Conservation (phyloP, 1,284 basidiomycete species). For the Leccinum insolens region DNA sequence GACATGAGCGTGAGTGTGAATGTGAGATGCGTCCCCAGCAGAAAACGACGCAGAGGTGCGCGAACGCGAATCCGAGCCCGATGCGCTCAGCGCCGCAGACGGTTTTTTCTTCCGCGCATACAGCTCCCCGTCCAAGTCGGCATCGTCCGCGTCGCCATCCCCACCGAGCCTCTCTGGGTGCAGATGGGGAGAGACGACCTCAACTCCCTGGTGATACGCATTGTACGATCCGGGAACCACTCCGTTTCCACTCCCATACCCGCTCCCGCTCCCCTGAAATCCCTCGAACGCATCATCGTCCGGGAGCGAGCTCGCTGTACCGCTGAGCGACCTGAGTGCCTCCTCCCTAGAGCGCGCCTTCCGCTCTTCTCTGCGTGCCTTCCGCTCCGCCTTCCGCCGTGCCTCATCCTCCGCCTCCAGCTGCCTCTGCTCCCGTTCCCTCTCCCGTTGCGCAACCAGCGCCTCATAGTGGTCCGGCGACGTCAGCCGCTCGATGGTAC, state of each 20-base stretch:
- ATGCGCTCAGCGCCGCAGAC: conserved; percentile 36
- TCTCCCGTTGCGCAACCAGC: conserved; percentile 37
- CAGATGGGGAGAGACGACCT: not conserved
- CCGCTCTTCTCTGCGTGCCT: conserved; percentile 45
- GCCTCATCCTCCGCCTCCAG: conserved; percentile 43
- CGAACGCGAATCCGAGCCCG: conserved; percentile 60
- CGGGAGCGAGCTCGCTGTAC: conserved; percentile 10
- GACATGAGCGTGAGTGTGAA: conserved; percentile 22
- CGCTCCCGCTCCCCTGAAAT: conserved; percentile 49
- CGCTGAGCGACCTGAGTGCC: conserved; percentile 44
- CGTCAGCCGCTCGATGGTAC: conserved; percentile 52
- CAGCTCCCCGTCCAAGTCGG: conserved; percentile 61
- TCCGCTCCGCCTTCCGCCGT: conserved; percentile 49
- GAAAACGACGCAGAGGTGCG: conserved; percentile 56
- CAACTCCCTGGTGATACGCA: not conserved
- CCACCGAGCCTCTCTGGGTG: not conserved
- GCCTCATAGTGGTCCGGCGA: conserved; percentile 35
- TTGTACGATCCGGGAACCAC: not conserved
- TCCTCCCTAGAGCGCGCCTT: conserved; percentile 47
- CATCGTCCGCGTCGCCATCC: conserved; percentile 45
- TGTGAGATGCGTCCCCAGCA: conserved; percentile 28
- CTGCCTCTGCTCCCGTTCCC: conserved; percentile 24
- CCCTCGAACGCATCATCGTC: conserved; percentile 54
- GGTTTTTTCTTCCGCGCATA: conserved; percentile 47
- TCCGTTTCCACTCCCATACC: conserved; percentile 21